Evolutionary conservation across 2,329 filamentous ascomycete genomes (phyloP).

Genomic region (Cladobotryum mycophilum): DNA sequence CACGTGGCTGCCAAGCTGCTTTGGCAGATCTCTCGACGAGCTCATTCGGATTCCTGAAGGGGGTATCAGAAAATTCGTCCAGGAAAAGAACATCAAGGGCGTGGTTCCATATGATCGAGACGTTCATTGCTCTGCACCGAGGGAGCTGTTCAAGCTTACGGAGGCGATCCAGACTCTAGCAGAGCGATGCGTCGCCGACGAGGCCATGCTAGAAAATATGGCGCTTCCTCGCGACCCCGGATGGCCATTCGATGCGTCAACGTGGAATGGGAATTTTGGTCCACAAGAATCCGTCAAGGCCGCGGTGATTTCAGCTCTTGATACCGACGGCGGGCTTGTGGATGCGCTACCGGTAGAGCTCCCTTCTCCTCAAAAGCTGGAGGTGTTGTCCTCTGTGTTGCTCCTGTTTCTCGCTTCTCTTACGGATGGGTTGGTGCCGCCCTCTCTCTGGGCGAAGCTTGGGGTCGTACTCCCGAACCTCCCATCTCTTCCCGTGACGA

Average conservation of each 20-base stretch:
- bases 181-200: slow-evolving; percentile 53
- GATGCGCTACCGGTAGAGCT: slow-evolving; percentile 58
- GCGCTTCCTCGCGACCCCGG: slow-evolving; percentile 47
- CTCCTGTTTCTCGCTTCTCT: slow-evolving; percentile 69
- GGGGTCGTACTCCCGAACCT: slow-evolving; percentile 49
- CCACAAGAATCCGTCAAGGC: slow-evolving; percentile 25
- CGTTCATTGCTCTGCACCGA: slow-evolving; percentile 72
- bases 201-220: slow-evolving; percentile 53
- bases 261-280: slow-evolving; percentile 23
- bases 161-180: slow-evolving; percentile 61
- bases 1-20: slow-evolving; percentile 72
- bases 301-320: slow-evolving; percentile 59
- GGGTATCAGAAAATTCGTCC: slow-evolving; percentile 56
- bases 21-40: slow-evolving; percentile 82
- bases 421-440: slow-evolving; percentile 71
- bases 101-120: slow-evolving; percentile 50
- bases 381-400: slow-evolving; percentile 65
- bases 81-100: slow-evolving; percentile 33
- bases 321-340: slow-evolving; percentile 58
- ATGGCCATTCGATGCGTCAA: slow-evolving; percentile 52
- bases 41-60: slow-evolving; percentile 80
- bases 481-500: slow-evolving; percentile 17
- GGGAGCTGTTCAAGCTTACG: slow-evolving; percentile 83
- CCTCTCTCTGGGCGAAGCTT: slow-evolving; percentile 62
- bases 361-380: slow-evolving; percentile 61